Conservation (phyloP, 176 grass and related monocot genomes). For the Oryza rufipogon region DNA sequence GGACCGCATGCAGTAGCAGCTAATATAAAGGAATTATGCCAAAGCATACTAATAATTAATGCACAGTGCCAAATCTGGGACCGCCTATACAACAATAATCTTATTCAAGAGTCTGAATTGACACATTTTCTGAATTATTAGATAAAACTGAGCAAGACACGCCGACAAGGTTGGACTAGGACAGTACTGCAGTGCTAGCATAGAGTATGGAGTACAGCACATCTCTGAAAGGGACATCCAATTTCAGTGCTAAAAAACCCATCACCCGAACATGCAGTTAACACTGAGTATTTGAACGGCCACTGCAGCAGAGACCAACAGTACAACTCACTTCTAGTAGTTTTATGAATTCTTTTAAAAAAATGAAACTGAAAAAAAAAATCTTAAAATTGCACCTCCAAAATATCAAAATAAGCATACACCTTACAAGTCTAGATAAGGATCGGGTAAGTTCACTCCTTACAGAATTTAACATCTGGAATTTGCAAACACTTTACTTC, state of each 20-base stretch:
- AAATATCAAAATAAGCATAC: background rate
- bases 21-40: constrained; percentile 24
- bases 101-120: constrained; percentile 13
- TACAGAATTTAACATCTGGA: background rate
- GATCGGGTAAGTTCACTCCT: background rate
- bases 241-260: background rate
- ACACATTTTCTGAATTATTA: background rate
- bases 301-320: background rate
- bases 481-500: background rate
- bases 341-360: background rate
- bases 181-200: constrained; percentile 21
- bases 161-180: constrained; percentile 10
- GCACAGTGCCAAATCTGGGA: constrained; percentile 30
- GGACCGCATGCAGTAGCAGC: background rate
- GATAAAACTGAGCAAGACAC: constrained; percentile 22
- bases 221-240: constrained; percentile 15
- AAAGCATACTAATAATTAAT: constrained; percentile 24
- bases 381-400: background rate
- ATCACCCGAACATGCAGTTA: background rate
- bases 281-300: background rate
- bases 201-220: constrained; percentile 37
- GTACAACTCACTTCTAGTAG: background rate
- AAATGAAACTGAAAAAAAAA: too few relatives aligned
- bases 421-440: background rate
- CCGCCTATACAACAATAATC: background rate